These are phyloP conservation scores for Xylariaceae sp. DNA, from an alignment of 2,329 filamentous ascomycete genomes.

Conservation along the genomic window DNA sequence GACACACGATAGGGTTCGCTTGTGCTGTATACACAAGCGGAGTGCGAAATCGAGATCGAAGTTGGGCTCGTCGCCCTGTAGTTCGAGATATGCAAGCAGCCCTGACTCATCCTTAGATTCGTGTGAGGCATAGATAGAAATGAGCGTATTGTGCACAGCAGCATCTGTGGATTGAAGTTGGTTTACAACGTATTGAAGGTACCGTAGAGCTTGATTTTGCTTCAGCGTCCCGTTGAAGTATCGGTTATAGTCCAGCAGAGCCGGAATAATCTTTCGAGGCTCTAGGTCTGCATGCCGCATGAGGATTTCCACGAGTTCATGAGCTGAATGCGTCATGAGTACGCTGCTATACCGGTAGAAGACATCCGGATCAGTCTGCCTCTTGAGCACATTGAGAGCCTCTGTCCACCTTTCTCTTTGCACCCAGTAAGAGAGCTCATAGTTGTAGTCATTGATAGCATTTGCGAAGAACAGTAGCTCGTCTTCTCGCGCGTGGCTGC, in stretches of 20 bases:
- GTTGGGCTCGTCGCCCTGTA: slow-evolving; percentile 77
- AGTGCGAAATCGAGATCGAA: slow-evolving; percentile 97
- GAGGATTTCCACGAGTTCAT: slow-evolving; percentile 87
- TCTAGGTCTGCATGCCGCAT: slow-evolving; percentile 87
- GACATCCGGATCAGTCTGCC: slow-evolving; percentile 84
- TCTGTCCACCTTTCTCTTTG: slow-evolving; percentile 90
- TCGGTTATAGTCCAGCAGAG: slow-evolving; percentile 88
- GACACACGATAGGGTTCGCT: slow-evolving; percentile 88
- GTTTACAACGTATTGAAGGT: slow-evolving; percentile 90
- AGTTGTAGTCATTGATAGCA: slow-evolving; percentile 85
- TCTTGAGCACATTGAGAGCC: slow-evolving; percentile 82
- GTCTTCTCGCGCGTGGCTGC: slow-evolving; percentile 88
- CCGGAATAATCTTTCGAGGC: slow-evolving; percentile 84
- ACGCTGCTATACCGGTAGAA: slow-evolving; percentile 97
- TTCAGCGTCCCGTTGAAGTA: slow-evolving; percentile 61
- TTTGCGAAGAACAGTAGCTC: slow-evolving; percentile 90
- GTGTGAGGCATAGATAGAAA: slow-evolving; percentile 91
- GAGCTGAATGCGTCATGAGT: slow-evolving; percentile 83
- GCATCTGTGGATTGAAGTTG: slow-evolving; percentile 74
- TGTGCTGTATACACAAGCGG: slow-evolving; percentile 89
- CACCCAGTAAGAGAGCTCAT: slow-evolving; percentile 94
- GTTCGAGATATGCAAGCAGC: slow-evolving; percentile 82
- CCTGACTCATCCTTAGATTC: slow-evolving; percentile 78
- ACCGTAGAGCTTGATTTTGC: slow-evolving; percentile 88
- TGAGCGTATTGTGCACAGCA: slow-evolving; percentile 92